Base-by-base conservation (phyloP, 2,329 filamentous ascomycete species). In the Aspergillus sp. region DNA sequence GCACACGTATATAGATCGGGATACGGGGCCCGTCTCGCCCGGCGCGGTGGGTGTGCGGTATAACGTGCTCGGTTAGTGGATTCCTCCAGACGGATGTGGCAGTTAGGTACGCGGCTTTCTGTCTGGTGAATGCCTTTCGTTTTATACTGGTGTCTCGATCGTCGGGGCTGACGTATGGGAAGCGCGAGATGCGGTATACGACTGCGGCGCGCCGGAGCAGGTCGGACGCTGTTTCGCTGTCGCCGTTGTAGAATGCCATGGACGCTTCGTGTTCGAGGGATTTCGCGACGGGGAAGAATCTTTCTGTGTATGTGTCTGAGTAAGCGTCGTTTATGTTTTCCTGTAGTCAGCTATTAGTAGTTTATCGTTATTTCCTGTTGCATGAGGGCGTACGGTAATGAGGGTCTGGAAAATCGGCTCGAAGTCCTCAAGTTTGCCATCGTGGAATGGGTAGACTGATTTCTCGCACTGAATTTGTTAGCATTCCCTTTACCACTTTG, bases 371-470 rank as follows among this genome's bases (percentile, higher is more conserved):
- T 15, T 15, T 2, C 12, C 14, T 15, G 33, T 1, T 15, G 4
- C 4, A 4, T 14, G 5, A 15, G 5, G 12, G 8, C 35, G 51
- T 71, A 84, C 82, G 61, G 81, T 73, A 48, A 88, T 83, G 45
- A 92, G 76, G 55, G 83, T 76, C n/a, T 82, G 70, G 51, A 90
- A 89, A 33, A 92, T 81, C 17, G 87, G 87, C 64, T 84, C 81
- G 68, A 92, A 91, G 73, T 92, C 89, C 57, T 85, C 79, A 57
- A 83, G 82, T 4, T 80, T 77, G 49, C 86, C 85, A 73, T 91
- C 89, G 77, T 91, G 89, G 79, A 92, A 92, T 0, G 87, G 87
- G 65, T 90, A 89, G 8, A 91, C 79, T 56, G 85, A 81, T 74
- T 86, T 86, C 37, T 73, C 72, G 70, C 83, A 86, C 80, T 81